Percentiles rank a stretch among this genome's conserved stretches.
Evolutionary conservation across 192 early-diverging fungal genomes (phyloP).

Genomic region (Paraglomus occultum): DNA sequence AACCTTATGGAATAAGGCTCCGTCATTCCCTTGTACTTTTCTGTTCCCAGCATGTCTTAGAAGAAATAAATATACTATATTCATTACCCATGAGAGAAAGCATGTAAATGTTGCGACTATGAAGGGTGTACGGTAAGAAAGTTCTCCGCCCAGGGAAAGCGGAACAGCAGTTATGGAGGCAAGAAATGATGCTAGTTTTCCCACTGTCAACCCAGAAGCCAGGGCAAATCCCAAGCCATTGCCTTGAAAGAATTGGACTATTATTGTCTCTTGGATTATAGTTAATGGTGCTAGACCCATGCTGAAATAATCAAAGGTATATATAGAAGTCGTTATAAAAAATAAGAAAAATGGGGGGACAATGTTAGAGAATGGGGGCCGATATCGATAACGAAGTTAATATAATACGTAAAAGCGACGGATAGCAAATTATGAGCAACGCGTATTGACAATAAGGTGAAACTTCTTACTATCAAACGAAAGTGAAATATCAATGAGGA

Average conservation of each 20-base stretch:
- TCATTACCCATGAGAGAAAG: conserved; percentile 64
- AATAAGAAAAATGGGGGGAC: conserved; percentile 43
- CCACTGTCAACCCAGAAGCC: conserved; percentile 66
- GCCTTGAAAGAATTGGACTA: conserved; percentile 73
- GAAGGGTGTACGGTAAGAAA: conserved; percentile 48
- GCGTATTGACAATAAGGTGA: background rate
- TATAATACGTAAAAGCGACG: too few relatives aligned
- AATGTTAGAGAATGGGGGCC: conserved; percentile 51
- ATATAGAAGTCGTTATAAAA: conserved; percentile 51
- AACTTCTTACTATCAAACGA: too few relatives aligned
- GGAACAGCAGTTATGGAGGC: conserved; percentile 68
- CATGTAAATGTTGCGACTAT: conserved; percentile 62
- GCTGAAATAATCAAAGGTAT: conserved; percentile 51
- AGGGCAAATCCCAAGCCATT: conserved; percentile 65
- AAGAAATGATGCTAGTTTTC: conserved; percentile 68
- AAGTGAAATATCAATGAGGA: background rate
- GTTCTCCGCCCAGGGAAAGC: conserved; percentile 46
- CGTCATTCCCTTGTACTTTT: conserved; percentile 38
- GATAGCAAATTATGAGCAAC: background rate
- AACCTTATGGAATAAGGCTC: background rate
- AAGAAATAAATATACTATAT: conserved; percentile 62
- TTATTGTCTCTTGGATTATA: conserved; percentile 78
- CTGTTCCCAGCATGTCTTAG: conserved; percentile 35
- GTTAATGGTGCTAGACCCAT: conserved; percentile 73
- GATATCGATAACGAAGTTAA: conserved; percentile 41